phyloP scores from a whole-genome alignment of 2,329 filamentous ascomycete species.

The Arachnomyces sp. region DNA sequence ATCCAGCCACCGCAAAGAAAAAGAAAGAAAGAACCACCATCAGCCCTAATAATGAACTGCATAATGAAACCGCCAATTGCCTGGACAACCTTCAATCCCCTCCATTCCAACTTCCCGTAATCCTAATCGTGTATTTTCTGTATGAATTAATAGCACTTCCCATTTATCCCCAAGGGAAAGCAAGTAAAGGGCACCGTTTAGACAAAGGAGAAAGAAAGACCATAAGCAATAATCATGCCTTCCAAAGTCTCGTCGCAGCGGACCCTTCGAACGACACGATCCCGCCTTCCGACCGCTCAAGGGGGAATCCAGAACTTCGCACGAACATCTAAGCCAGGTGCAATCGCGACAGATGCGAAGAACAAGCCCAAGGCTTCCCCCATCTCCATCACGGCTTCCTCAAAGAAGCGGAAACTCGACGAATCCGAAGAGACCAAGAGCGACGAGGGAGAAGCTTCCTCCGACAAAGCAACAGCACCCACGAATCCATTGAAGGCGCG shows the following conservation, averaged over 20 bases:
- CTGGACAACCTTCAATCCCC: too few relatives aligned
- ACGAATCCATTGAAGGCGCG: slow-evolving; percentile 22
- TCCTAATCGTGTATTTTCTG: neutral
- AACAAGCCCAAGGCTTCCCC: slow-evolving; percentile 23
- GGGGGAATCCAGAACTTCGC: slow-evolving; percentile 38
- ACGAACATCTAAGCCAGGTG: slow-evolving; percentile 35
- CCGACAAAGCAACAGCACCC: slow-evolving; percentile 19
- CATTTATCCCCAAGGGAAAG: slow-evolving; percentile 1
- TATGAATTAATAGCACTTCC: neutral
- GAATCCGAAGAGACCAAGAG: slow-evolving; percentile 27
- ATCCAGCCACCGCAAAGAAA: too few relatives aligned
- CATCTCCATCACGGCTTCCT: slow-evolving; percentile 23
- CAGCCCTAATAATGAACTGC: too few relatives aligned
- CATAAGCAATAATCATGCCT: slow-evolving; percentile 16
- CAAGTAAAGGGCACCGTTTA: neutral
- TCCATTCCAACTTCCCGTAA: neutral
- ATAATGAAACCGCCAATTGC: too few relatives aligned
- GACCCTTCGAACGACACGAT: slow-evolving; percentile 16
- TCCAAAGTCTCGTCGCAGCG: slow-evolving; percentile 16
- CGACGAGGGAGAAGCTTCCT: slow-evolving; percentile 8
- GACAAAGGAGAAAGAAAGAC: slow-evolving; percentile 14
- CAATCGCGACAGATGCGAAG: slow-evolving; percentile 21
- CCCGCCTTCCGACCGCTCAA: slow-evolving; percentile 26
- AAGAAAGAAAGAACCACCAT: too few relatives aligned
- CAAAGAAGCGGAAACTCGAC: slow-evolving; percentile 33